A percentile compares a stretch with the other conserved stretches of the same genome.
These are phyloP conservation scores for Aspergillus bridgeri DNA, from an alignment of 495 filamentous ascomycete species.

Conservation along the genomic window DNA sequence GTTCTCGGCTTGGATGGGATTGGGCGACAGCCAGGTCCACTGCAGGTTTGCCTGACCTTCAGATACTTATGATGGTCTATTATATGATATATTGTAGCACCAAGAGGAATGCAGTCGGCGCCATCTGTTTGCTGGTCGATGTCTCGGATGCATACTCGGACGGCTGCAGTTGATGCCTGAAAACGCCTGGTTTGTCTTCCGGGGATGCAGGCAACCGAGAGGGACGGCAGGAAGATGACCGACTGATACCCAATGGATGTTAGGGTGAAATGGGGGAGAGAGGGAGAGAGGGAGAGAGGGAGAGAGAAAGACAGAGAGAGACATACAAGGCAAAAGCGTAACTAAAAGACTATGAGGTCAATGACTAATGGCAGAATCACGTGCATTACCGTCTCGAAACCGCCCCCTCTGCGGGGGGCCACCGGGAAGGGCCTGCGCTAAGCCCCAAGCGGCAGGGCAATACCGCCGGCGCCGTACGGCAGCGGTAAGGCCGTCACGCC, in stretches of 20 bases:
- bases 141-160: background rate
- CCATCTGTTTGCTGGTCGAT: background rate
- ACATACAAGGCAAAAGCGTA: background rate
- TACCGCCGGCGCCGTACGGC: background rate
- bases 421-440: background rate
- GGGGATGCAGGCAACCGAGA: background rate
- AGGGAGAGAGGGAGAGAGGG: background rate
- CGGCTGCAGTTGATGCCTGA: constrained; percentile 3
- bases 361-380: constrained; percentile 12
- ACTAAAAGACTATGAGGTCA: no score
- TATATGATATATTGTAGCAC: background rate
- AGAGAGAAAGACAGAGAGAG: background rate
- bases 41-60: constrained; percentile 6
- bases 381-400: constrained; percentile 18
- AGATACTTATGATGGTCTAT: constrained; percentile 1
- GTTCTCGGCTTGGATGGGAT: constrained; percentile 7
- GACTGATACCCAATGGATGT: background rate
- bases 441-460: background rate
- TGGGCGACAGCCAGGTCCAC: constrained; percentile 1
- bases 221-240: background rate
- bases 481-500: background rate
- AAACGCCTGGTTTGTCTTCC: background rate
- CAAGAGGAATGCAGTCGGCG: background rate
- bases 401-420: background rate
- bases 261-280: no score